These are phyloP conservation scores for Leccinum longicurvipes DNA, from an alignment of 768 basidiomycete species.

Conservation along the genomic window DNA sequence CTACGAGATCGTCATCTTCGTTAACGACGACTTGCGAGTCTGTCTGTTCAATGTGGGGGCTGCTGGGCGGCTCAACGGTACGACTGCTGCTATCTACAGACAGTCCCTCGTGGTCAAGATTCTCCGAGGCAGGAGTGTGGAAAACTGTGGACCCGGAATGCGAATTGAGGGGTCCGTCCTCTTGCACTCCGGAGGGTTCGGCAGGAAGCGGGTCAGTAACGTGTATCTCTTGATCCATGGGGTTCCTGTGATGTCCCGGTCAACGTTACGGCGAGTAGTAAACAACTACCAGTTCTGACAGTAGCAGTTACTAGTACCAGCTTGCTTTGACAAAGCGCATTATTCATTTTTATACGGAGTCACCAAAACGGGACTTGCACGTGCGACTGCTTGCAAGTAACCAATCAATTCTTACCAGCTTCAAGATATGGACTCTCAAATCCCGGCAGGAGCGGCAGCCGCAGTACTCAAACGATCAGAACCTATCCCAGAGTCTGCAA, in stretches of 20 bases:
- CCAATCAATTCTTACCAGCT: background rate
- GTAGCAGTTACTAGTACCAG: background rate
- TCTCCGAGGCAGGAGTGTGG: slow-evolving; percentile 1
- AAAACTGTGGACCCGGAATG: slow-evolving; percentile 5
- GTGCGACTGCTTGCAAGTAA: slow-evolving; percentile 5
- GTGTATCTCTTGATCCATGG: slow-evolving; percentile 20
- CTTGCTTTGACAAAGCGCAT: background rate
- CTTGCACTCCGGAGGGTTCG: slow-evolving; percentile 2
- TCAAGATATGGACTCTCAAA: slow-evolving; percentile 13
- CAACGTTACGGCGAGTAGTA: background rate
- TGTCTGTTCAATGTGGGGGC: background rate
- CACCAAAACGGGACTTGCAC: slow-evolving; percentile 25
- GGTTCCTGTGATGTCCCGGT: background rate
- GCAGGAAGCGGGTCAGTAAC: slow-evolving; percentile 1
- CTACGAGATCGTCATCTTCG: background rate
- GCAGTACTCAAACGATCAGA: slow-evolving; percentile 79
- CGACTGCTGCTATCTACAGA: background rate
- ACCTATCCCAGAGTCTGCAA: slow-evolving; percentile 58
- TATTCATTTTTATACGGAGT: background rate
- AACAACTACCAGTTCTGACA: background rate
- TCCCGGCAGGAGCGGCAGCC: slow-evolving; percentile 62
- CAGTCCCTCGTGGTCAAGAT: background rate
- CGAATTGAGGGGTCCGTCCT: slow-evolving; percentile 4
- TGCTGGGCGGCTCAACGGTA: background rate
- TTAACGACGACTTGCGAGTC: slow-evolving; percentile 2